Conservation (phyloP, 768 basidiomycete genomes). For the Rhodotorula diobovata region DNA sequence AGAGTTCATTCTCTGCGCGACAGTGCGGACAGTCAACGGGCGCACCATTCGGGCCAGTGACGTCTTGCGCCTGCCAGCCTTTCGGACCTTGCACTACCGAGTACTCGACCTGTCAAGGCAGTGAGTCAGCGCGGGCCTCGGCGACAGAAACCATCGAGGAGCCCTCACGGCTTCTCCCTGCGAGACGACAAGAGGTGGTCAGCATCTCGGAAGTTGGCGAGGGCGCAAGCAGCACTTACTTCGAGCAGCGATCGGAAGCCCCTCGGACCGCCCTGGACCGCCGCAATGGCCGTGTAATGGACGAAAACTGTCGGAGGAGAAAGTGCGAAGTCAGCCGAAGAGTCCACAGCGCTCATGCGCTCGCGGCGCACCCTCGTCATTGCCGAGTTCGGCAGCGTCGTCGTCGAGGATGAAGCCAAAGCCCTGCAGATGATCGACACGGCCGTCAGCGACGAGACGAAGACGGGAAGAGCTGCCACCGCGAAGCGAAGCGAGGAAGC, state of each 20-base stretch:
- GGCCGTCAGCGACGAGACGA: background rate
- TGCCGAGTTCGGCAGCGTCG: slow-evolving; percentile 1
- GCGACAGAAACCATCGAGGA: background rate
- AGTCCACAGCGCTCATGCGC: background rate
- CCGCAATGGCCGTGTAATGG: slow-evolving; percentile 26
- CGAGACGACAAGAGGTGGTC: too few relatives aligned
- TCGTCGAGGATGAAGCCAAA: slow-evolving; percentile 36
- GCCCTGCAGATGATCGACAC: background rate
- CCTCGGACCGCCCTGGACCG: slow-evolving; percentile 8
- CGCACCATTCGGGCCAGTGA: slow-evolving; percentile 21
- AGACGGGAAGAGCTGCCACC: background rate
- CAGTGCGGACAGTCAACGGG: background rate
- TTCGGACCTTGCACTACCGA: slow-evolving; percentile 12
- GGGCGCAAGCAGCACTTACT: slow-evolving; percentile 1
- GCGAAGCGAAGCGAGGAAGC: background rate
- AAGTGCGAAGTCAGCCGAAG: background rate
- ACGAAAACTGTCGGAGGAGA: slow-evolving; percentile 14
- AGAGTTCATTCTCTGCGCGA: too few relatives aligned
- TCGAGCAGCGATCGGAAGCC: slow-evolving; percentile 26
- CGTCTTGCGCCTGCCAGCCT: slow-evolving; percentile 32
- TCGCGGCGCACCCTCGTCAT: slow-evolving; percentile 15
- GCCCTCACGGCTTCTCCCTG: slow-evolving; percentile 18
- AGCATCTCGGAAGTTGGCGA: background rate
- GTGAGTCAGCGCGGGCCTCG: too few relatives aligned
- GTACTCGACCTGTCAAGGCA: slow-evolving; percentile 19